phyloP scores from a whole-genome alignment of 768 basidiomycete genomes.

The Pleurotus giganteus region DNA sequence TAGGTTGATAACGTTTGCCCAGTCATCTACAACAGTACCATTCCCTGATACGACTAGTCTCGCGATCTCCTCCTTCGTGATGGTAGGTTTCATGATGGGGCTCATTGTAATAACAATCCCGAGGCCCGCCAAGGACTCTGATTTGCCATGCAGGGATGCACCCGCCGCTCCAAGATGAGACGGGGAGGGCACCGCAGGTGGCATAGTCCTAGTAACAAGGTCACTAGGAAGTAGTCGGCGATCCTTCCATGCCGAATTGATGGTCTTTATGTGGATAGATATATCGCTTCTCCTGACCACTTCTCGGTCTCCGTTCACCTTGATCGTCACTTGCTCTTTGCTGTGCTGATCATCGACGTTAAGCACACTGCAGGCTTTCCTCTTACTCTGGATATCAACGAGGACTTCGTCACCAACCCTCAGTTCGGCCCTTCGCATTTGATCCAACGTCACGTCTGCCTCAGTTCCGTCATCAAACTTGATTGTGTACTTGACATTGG shows the following conservation, averaged over 20 bases:
- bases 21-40: constrained; percentile 62
- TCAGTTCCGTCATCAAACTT: constrained; percentile 67
- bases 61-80: constrained; percentile 38
- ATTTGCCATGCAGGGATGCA: constrained; percentile 27
- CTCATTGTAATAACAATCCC: constrained; percentile 61
- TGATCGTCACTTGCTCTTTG: constrained; percentile 33
- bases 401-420: constrained; percentile 57
- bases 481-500: constrained; percentile 39
- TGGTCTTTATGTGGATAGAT: constrained; percentile 48
- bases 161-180: constrained; percentile 43
- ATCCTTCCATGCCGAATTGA: constrained; percentile 54
- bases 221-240: no score
- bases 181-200: constrained; percentile 46
- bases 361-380: constrained; percentile 20
- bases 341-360: constrained; percentile 29
- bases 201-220: constrained; percentile 42
- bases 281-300: constrained; percentile 37
- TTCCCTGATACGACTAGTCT: constrained; percentile 43
- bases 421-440: constrained; percentile 54
- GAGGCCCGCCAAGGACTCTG: constrained; percentile 42
- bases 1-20: constrained; percentile 54
- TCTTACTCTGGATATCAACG: constrained; percentile 26
- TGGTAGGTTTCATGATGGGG: constrained; percentile 32
- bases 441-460: constrained; percentile 42
- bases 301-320: constrained; percentile 31